Evolutionary conservation across 306 rosid genomes (phyloP).

Genomic region (Boehmeria nivea): DNA sequence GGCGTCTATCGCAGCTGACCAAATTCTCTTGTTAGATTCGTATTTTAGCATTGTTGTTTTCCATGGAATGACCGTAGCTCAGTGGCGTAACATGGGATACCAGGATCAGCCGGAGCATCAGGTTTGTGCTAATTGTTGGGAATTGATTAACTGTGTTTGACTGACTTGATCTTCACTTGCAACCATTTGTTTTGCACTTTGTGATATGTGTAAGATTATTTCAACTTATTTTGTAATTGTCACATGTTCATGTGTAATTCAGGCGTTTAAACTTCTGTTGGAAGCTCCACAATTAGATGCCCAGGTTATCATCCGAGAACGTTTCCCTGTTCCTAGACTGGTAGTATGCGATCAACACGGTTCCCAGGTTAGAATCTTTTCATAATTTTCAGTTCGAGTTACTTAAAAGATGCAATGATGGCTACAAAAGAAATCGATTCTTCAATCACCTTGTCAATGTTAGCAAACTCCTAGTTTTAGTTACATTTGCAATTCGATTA

Average conservation of each 20-base stretch:
- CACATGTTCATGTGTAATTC: no score
- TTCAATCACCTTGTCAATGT: neutral
- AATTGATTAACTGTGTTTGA: neutral
- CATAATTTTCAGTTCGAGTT: constrained; percentile 2
- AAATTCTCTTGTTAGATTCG: constrained; percentile 84
- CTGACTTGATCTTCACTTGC: neutral
- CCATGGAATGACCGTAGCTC: constrained; percentile 98
- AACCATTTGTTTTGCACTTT: neutral
- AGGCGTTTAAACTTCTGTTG: constrained; percentile 89
- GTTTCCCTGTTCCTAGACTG: constrained; percentile 94
- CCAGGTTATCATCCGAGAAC: constrained; percentile 51
- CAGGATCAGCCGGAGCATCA: constrained; percentile 83
- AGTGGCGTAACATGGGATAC: constrained; percentile 98
- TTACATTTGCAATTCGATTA: no score
- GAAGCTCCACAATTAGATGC: constrained; percentile 81
- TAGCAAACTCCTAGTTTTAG: no score
- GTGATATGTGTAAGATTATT: neutral
- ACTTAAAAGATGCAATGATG: no score
- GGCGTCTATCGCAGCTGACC: constrained; percentile 83
- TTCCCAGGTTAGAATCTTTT: constrained; percentile 68
- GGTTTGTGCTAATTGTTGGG: no score
- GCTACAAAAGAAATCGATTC: no score
- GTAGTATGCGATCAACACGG: constrained; percentile 99
- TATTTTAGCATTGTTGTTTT: constrained; percentile 86
- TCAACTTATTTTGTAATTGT: neutral